phyloP scores from a whole-genome alignment of 352 stramenopile species.

The Globisporangium alternatum region DNA sequence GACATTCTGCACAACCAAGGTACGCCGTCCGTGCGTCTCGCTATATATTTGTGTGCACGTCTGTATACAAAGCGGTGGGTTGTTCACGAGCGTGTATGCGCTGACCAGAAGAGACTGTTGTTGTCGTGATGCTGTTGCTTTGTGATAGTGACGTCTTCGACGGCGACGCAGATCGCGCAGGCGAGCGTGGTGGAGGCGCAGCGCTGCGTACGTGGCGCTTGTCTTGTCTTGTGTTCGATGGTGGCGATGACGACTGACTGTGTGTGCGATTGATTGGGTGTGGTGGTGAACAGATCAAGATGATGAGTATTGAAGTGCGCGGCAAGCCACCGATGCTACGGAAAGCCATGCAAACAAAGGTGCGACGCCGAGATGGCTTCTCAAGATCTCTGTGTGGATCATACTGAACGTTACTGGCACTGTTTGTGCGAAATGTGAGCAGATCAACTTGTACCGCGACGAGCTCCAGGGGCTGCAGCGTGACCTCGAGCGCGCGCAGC shows the following conservation, averaged over 20 bases:
- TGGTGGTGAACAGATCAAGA: conserved; percentile 52
- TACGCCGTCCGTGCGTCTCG: background rate
- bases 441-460: conserved; percentile 71
- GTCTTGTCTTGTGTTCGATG: background rate
- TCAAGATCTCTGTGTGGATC: background rate
- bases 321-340: conserved; percentile 51
- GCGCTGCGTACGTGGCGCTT: conserved; percentile 44
- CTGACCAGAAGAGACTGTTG: background rate
- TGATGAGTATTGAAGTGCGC: conserved; percentile 77
- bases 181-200: conserved; percentile 68
- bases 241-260: background rate
- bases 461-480: conserved; percentile 66
- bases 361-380: background rate
- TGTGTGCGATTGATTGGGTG: conserved; percentile 3
- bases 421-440: background rate
- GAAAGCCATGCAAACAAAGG: conserved; percentile 78
- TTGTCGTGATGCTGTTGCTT: background rate
- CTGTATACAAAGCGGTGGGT: background rate
- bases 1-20: conserved; percentile 55
- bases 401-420: background rate
- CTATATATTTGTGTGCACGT: background rate
- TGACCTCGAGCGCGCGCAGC: conserved; percentile 65
- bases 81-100: background rate
- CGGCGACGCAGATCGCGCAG: conserved; percentile 52
- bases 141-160: conserved; percentile 26